Percentiles rank a stretch among this genome's conserved stretches.
Evolutionary conservation across 768 basidiomycete species (phyloP).

Genomic region (Paxillus rubicundulus): DNA sequence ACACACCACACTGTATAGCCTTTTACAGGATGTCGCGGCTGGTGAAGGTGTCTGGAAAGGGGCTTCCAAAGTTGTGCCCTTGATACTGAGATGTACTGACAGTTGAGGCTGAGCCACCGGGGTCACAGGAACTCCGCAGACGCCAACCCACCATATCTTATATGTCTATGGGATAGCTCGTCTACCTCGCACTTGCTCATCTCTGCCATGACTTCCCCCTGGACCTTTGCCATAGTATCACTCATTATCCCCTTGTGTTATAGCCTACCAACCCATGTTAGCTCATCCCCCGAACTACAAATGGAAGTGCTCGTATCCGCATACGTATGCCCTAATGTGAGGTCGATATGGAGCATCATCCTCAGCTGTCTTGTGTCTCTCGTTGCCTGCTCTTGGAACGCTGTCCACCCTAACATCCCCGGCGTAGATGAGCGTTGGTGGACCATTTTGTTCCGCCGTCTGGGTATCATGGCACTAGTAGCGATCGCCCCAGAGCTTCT

Average conservation of each 20-base stretch:
- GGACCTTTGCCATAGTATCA: background rate
- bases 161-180: too few species aligned
- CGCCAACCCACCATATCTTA: too few species aligned
- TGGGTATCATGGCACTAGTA: constrained; percentile 18
- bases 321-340: background rate
- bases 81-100: too few species aligned
- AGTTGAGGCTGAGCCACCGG: too few species aligned
- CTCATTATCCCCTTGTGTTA: background rate
- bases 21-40: too few species aligned
- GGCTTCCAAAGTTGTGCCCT: too few species aligned
- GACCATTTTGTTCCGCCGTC: background rate
- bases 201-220: background rate
- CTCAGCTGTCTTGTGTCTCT: constrained; percentile 28
- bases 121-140: too few species aligned
- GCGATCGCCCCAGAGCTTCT: constrained; percentile 29
- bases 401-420: constrained; percentile 32
- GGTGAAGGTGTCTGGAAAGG: too few species aligned
- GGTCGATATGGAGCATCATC: constrained; percentile 35
- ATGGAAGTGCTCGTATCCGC: background rate
- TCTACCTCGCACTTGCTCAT: background rate
- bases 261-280: background rate
- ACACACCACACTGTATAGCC: too few species aligned
- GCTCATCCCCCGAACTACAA: background rate
- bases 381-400: constrained; percentile 30
- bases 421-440: constrained; percentile 8